Base-by-base conservation (phyloP, 2,329 filamentous ascomycete genomes). In the Coniochaeta sp. region DNA sequence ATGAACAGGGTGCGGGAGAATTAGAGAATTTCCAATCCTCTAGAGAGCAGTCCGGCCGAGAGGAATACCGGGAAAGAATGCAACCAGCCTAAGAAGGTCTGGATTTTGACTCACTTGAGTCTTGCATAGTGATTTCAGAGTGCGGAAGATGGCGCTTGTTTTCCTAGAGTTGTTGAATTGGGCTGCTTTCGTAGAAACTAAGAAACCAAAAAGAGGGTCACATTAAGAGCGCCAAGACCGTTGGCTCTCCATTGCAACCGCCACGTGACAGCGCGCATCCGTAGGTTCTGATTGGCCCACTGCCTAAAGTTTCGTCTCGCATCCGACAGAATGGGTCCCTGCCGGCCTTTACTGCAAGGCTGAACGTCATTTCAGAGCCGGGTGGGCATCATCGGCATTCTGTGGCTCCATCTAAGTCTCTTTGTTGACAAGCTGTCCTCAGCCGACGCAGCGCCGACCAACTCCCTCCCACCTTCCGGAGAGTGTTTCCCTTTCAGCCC, bases 351-450 rank as follows among this genome's bases (percentile, higher is more conserved):
- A 42, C 38, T 42, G 38, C 38, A 42, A 42, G 38, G 38, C 38
- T 42, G 38, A 42, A 18, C 35, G 33, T 24, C 24, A n/a, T 27
- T n/a, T 28, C 42, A 4, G 12, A n/a, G n/a, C n/a, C n/a, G n/a
- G n/a, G n/a, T n/a, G n/a, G n/a, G n/a, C n/a, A n/a, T n/a, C n/a
- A n/a, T n/a, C n/a, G n/a, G n/a, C n/a, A 5, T 12, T 38, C 7
- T 38, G 16, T 26, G 4, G 38, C 14, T 18, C n/a, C 26, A 28
- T 45, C 9, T n/a, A n/a, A n/a, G 4, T 30, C 26, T 22, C 27
- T 47, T 47, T 47, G 26, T n/a, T n/a, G n/a, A 31, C 45, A 47
- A 47, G 45, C 45, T 47, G 45, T 47, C 45, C 45, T 47, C 45
- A 47, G 16, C 38, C 38, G 18, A 24, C 24, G 10, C 40, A 26